Evolutionary conservation across 2,329 filamentous ascomycete species (phyloP).

Genomic region (Paracamarosporium sp.): DNA sequence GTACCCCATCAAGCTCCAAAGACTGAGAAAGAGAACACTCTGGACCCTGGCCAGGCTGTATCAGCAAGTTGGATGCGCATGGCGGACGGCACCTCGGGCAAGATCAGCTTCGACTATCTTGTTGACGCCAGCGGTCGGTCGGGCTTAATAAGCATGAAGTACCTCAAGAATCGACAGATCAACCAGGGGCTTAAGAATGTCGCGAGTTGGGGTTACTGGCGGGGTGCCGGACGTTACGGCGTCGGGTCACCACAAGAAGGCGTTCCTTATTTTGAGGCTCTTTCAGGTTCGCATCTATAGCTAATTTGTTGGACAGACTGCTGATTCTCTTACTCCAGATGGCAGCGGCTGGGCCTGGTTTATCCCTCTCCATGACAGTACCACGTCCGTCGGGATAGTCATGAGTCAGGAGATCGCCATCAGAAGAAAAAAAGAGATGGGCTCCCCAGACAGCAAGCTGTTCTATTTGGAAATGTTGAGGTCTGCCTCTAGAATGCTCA

Average conservation of each 20-base stretch:
- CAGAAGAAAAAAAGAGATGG: not conserved
- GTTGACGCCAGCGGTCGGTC: conserved; percentile 57
- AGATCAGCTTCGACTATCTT: conserved; percentile 56
- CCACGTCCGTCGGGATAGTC: not conserved
- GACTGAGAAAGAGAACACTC: not conserved
- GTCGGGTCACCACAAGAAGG: conserved; percentile 45
- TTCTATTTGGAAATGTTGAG: not conserved
- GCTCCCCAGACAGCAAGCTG: not conserved
- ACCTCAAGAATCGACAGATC: conserved; percentile 56
- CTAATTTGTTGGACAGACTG: not conserved
- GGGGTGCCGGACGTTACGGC: conserved; percentile 41
- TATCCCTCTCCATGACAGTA: not conserved
- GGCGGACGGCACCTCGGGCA: conserved; percentile 37
- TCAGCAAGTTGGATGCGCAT: conserved; percentile 16
- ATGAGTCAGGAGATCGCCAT: not conserved
- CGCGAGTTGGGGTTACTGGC: conserved; percentile 59
- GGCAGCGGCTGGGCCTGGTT: not conserved
- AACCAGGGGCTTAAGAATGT: conserved; percentile 59
- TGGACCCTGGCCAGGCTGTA: conserved; percentile 8
- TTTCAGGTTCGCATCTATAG: not conserved
- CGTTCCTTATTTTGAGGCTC: conserved; percentile 53
- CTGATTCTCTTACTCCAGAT: not conserved
- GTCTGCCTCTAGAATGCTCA: not conserved
- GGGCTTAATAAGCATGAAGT: conserved; percentile 57
- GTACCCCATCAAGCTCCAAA: not conserved